phyloP scores from a whole-genome alignment of 257 asterid species.

The Solanum rostratum region DNA sequence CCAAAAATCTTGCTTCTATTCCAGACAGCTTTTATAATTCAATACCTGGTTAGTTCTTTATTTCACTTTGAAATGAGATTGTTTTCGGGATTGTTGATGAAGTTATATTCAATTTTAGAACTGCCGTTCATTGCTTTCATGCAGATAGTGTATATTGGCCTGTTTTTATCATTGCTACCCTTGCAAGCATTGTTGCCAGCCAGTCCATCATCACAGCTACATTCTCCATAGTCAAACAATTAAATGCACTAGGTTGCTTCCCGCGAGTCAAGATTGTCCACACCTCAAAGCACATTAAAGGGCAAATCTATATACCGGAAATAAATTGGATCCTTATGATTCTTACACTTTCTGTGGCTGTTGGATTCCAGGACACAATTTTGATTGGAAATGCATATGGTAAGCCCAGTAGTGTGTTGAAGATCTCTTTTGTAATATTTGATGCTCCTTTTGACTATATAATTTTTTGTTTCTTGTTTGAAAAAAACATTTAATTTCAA shows the following conservation, averaged over 20 bases:
- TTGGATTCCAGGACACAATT: conserved; percentile 46
- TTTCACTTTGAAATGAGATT: background rate
- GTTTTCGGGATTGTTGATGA: background rate
- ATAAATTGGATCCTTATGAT: conserved; percentile 70
- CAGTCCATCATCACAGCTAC: conserved; percentile 70
- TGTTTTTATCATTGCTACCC: conserved; percentile 49
- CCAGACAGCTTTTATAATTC: background rate
- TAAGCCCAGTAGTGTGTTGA: conserved; percentile 11
- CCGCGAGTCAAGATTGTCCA: conserved; percentile 75
- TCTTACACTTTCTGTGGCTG: conserved; percentile 52
- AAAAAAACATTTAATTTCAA: background rate
- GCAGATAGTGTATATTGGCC: conserved; percentile 68
- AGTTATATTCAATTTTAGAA: background rate
- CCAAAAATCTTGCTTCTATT: background rate
- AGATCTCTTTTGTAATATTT: background rate
- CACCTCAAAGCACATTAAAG: conserved; percentile 59
- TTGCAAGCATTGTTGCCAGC: conserved; percentile 64
- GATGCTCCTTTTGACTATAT: background rate
- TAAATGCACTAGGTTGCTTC: conserved; percentile 64
- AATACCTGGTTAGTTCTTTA: conserved; percentile 1
- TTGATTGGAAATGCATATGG: conserved; percentile 74
- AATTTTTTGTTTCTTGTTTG: background rate
- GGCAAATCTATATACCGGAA: conserved; percentile 72
- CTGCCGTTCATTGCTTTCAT: conserved; percentile 3
- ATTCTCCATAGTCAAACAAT: conserved; percentile 66